Evolutionary conservation across 345 rosid species (phyloP).

Genomic region (Brassica carinata): DNA sequence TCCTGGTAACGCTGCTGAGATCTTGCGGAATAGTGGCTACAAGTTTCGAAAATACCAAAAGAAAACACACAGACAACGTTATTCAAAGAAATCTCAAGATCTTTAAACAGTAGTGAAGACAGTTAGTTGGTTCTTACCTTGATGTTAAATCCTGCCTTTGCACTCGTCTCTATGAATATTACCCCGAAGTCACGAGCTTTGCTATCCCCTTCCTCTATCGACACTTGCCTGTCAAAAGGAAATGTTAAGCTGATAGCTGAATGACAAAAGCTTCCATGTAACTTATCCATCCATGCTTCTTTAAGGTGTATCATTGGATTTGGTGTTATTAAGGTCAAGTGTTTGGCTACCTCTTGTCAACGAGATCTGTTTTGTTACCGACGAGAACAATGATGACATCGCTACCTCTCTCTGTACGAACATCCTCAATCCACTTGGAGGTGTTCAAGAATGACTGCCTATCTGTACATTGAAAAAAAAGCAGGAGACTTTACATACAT

Average conservation of each 20-base stretch:
- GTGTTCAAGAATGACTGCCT: slow-evolving; percentile 90
- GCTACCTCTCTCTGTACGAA: slow-evolving; percentile 79
- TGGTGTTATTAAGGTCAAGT: background rate
- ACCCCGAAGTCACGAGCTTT: slow-evolving; percentile 83
- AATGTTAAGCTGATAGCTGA: slow-evolving; percentile 2
- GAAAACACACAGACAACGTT: background rate
- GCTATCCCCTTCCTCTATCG: slow-evolving; percentile 91
- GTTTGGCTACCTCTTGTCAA: slow-evolving; percentile 62
- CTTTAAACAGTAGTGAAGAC: background rate
- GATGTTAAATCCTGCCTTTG: slow-evolving; percentile 92
- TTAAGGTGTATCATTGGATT: background rate
- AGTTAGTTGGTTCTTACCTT: slow-evolving; percentile 50
- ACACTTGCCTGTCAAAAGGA: slow-evolving; percentile 71
- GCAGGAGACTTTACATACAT: background rate
- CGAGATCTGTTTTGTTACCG: slow-evolving; percentile 93
- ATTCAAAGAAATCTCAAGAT: slow-evolving; percentile 5
- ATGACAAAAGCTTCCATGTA: background rate
- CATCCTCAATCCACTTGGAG: slow-evolving; percentile 94
- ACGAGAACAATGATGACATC: slow-evolving; percentile 91
- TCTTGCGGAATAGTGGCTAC: slow-evolving; percentile 94
- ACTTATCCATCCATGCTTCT: background rate
- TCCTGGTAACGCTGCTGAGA: slow-evolving; percentile 93
- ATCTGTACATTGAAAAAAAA: slow-evolving; percentile 44
- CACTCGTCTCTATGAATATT: slow-evolving; percentile 93
- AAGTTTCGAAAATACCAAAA: slow-evolving; percentile 25